Conservation (phyloP, 2,329 filamentous ascomycete species). For the Trichophyton rubrum region DNA sequence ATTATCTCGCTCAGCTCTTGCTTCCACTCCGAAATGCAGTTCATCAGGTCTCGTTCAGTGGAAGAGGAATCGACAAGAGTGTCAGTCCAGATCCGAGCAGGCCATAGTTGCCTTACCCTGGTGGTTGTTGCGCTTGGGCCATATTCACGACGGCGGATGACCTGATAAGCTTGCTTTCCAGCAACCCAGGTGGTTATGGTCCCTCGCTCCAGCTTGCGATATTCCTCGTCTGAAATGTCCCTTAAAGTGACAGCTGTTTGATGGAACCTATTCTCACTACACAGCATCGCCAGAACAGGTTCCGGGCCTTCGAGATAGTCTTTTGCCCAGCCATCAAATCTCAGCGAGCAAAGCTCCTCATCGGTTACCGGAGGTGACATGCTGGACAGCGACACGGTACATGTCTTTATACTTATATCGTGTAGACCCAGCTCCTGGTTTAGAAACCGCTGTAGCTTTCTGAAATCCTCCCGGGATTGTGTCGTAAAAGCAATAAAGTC, state of each 20-base stretch:
- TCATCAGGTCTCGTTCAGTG: slow-evolving; percentile 46
- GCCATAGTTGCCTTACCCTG: slow-evolving; percentile 46
- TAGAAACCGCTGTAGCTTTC: slow-evolving; percentile 54
- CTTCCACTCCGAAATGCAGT: slow-evolving; percentile 34
- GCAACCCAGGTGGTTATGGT: slow-evolving; percentile 59
- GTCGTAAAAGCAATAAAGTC: slow-evolving; percentile 57
- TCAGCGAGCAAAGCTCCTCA: slow-evolving; percentile 45
- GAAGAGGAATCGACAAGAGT: slow-evolving; percentile 53
- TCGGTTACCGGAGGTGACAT: slow-evolving; percentile 45
- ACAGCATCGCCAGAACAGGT: slow-evolving; percentile 78
- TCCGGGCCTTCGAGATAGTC: slow-evolving; percentile 71
- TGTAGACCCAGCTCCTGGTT: slow-evolving; percentile 52
- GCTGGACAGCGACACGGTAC: slow-evolving; percentile 40
- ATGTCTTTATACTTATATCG: slow-evolving; percentile 58
- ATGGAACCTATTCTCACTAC: slow-evolving; percentile 57
- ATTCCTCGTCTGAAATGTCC: slow-evolving; percentile 55
- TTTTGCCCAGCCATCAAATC: slow-evolving; percentile 68
- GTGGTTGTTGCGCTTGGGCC: slow-evolving; percentile 61
- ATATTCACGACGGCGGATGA: slow-evolving; percentile 67
- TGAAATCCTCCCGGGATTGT: slow-evolving; percentile 64
- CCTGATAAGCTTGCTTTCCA: slow-evolving; percentile 49
- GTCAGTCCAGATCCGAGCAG: slow-evolving; percentile 61
- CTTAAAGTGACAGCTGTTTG: slow-evolving; percentile 51
- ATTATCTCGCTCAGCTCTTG: slow-evolving; percentile 28
- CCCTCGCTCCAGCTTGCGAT: slow-evolving; percentile 48